These are phyloP conservation scores for Biscutella auriculata DNA, from an alignment of 441 rosid genomes.

Conservation along the genomic window DNA sequence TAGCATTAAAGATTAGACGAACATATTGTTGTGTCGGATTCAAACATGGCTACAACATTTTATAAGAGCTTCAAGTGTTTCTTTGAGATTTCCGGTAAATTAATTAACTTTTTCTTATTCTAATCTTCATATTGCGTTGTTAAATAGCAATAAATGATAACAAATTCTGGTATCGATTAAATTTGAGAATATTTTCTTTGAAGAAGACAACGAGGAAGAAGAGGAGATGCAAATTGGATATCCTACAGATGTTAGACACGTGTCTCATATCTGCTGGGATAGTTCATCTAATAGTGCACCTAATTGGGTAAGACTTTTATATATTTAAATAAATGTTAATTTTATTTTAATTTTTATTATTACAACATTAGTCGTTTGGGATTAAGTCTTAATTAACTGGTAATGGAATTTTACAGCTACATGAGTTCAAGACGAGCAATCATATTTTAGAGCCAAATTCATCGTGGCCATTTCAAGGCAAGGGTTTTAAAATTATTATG, in stretches of 20 bases:
- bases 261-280: constrained; percentile 63
- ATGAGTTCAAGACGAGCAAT: constrained; percentile 45
- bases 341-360: too few relatives aligned
- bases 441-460: constrained; percentile 35
- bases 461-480: constrained; percentile 91
- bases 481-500: too few relatives aligned
- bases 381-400: background rate
- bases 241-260: constrained; percentile 66
- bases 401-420: constrained; percentile 41
- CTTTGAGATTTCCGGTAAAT: constrained; percentile 64
- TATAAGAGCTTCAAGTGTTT: constrained; percentile 73
- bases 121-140: background rate
- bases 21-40: background rate
- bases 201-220: constrained; percentile 25
- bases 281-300: constrained; percentile 49
- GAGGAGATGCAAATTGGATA: constrained; percentile 58
- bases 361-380: background rate
- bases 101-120: background rate
- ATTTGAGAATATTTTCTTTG: constrained; percentile 20
- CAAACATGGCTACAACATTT: constrained; percentile 59
- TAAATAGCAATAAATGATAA: background rate
- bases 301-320: constrained; percentile 44
- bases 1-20: too few relatives aligned
- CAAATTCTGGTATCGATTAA: background rate
- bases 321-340: too few relatives aligned